Evolutionary conservation across 148 eudicot genomes (phyloP).

Genomic region (Chenopodium album): DNA sequence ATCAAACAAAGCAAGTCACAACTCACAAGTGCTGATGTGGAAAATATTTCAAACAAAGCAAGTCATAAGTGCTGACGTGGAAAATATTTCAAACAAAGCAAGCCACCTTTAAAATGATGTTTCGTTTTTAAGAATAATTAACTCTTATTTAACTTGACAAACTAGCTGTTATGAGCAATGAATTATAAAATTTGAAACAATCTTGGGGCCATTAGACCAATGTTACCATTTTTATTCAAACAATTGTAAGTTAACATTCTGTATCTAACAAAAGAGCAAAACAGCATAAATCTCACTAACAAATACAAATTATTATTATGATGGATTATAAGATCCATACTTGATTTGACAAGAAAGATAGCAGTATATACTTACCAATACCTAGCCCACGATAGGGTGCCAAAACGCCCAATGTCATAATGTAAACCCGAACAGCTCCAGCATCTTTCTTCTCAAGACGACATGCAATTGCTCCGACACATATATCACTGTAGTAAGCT

Average conservation of each 20-base stretch:
- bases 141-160: neutral
- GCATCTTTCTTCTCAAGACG: constrained; percentile 87
- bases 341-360: neutral
- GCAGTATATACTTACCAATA: constrained; percentile 57
- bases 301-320: neutral
- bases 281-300: neutral
- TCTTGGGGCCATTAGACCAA: neutral
- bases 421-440: constrained; percentile 74
- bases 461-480: constrained; percentile 95
- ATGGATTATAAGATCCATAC: neutral
- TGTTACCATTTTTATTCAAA: no score
- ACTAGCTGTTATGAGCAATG: neutral
- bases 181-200: neutral
- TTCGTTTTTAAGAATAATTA: neutral
- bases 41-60: neutral
- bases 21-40: neutral
- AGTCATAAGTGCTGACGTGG: no score
- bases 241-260: neutral
- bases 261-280: no score
- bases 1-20: neutral
- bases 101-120: neutral
- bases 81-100: neutral
- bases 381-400: constrained; percentile 98
- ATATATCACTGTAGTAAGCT: constrained; percentile 93
- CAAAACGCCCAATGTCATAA: constrained; percentile 95